These are phyloP conservation scores for Pythium catenulatum DNA, from an alignment of 352 stramenopile species.

Conservation along the genomic window DNA sequence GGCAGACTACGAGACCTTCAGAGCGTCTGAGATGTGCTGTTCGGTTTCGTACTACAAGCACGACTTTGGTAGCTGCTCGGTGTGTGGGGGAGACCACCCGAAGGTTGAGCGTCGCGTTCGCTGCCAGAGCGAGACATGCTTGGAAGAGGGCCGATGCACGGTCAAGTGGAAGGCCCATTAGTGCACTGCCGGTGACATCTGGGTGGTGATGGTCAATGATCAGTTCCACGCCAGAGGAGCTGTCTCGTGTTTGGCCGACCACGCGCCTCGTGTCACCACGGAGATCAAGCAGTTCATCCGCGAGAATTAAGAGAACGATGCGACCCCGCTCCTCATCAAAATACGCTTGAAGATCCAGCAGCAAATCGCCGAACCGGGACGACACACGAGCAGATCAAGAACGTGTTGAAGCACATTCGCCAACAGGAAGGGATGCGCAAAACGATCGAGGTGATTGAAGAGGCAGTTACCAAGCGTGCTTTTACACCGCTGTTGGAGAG, in stretches of 20 bases:
- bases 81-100: conserved; percentile 3
- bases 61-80: background rate
- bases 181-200: background rate
- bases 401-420: background rate
- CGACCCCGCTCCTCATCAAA: background rate
- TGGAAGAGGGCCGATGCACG: background rate
- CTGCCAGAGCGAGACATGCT: background rate
- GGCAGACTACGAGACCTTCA: too few relatives aligned
- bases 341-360: background rate
- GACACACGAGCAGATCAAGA: background rate
- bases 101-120: background rate
- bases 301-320: background rate
- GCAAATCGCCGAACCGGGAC: background rate
- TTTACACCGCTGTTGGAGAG: background rate
- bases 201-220: background rate
- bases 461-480: background rate
- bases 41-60: conserved; percentile 10
- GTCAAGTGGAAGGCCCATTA: conserved; percentile 23
- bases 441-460: background rate
- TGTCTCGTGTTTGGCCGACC: background rate
- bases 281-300: background rate
- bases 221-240: background rate
- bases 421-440: background rate
- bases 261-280: background rate
- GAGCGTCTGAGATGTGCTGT: conserved; percentile 31